Evolutionary conservation across 1,284 basidiomycete genomes (phyloP).

Genomic region (Ganoderma lucidum): DNA sequence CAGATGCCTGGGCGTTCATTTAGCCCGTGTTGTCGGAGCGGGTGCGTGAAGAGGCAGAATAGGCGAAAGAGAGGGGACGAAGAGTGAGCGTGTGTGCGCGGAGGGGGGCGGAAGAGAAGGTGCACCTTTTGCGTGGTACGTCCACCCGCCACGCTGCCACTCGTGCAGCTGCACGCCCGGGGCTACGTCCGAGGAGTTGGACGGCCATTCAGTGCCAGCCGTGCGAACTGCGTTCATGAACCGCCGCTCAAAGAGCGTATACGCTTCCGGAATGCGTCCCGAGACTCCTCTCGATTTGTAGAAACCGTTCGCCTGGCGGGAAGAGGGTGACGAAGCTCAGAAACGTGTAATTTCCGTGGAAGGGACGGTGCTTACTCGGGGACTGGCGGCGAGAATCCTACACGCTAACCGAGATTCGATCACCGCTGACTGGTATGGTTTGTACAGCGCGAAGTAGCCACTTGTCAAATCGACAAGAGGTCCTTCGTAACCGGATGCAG

Average conservation of each 20-base stretch:
- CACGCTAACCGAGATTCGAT: conserved; percentile 71
- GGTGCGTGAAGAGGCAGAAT: neutral
- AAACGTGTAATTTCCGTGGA: conserved; percentile 17
- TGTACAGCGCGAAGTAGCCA: conserved; percentile 93
- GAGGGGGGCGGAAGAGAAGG: conserved; percentile 9
- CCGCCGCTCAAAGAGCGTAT: conserved; percentile 86
- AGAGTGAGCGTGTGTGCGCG: conserved; percentile 1
- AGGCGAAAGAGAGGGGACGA: conserved; percentile 17
- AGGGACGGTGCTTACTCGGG: conserved; percentile 63
- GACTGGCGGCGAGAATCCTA: conserved; percentile 86
- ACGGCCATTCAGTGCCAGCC: conserved; percentile 57
- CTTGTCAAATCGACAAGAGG: conserved; percentile 83
- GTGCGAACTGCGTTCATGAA: conserved; percentile 79
- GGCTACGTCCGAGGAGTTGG: conserved; percentile 33
- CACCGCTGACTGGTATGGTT: conserved; percentile 82
- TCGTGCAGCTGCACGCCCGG: conserved; percentile 79
- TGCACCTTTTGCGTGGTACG: conserved; percentile 97
- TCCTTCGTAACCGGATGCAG: conserved; percentile 32
- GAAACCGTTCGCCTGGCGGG: conserved; percentile 90
- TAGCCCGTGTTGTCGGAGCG: conserved; percentile 1
- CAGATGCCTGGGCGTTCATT: conserved; percentile 72
- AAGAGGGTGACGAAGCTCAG: conserved; percentile 5
- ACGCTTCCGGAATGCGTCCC: conserved; percentile 93
- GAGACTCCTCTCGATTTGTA: conserved; percentile 90
- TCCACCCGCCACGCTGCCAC: conserved; percentile 94